Evolutionary conservation across 2,329 filamentous ascomycete genomes (phyloP).

Genomic region (Trichoderma pleuroti): DNA sequence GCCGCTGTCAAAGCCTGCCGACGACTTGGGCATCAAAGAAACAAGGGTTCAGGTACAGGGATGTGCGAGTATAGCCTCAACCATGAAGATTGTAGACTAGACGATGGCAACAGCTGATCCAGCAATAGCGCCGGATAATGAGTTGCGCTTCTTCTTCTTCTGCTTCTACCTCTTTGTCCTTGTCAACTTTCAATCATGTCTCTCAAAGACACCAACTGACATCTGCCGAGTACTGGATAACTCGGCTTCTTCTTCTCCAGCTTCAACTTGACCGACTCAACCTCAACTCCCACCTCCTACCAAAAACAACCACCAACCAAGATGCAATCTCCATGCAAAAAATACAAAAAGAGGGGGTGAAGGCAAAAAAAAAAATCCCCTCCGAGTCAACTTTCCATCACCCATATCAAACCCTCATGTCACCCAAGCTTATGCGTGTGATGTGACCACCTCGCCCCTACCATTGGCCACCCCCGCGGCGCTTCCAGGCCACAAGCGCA

Average conservation of each 20-base stretch:
- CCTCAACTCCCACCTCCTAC: background rate
- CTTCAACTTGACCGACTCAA: background rate
- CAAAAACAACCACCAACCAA: background rate
- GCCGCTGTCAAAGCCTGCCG: background rate
- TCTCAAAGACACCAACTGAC: background rate
- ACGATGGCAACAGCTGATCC: background rate
- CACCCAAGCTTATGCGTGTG: slow-evolving; percentile 18
- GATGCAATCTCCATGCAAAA: background rate
- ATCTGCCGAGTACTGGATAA: background rate
- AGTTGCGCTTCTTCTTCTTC: background rate
- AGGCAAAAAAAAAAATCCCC: background rate
- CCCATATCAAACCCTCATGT: background rate
- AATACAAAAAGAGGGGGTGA: background rate
- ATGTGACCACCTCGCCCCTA: slow-evolving; percentile 20
- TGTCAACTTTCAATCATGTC: background rate
- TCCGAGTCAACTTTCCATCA: background rate
- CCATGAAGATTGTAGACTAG: background rate
- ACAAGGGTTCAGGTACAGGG: background rate
- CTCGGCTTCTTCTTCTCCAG: background rate
- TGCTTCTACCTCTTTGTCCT: background rate
- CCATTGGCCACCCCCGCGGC: slow-evolving; percentile 19
- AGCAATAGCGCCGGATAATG: background rate
- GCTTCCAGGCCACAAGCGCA: slow-evolving; percentile 11
- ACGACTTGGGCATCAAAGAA: background rate
- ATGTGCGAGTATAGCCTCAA: background rate